These are phyloP conservation scores for Pelargonium nanum DNA, from an alignment of 345 rosid species.

Conservation along the genomic window DNA sequence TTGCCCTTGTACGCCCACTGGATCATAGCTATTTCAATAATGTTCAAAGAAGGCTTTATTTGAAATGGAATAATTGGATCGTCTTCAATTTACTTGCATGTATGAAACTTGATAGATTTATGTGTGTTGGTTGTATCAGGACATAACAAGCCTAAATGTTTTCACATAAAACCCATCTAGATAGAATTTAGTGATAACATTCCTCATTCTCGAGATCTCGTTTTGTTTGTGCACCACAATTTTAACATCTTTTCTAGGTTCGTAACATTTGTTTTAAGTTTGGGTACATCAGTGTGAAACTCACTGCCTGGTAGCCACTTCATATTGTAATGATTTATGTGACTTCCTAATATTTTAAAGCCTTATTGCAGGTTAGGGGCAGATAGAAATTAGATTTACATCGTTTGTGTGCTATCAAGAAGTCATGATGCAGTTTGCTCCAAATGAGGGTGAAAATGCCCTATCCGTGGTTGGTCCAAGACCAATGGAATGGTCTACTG, in stretches of 20 bases:
- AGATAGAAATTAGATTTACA: background rate
- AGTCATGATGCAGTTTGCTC: conserved; percentile 42
- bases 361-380: background rate
- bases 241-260: too few relatives aligned
- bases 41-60: background rate
- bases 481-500: conserved; percentile 89
- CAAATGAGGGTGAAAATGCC: conserved; percentile 53
- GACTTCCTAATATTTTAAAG: too few relatives aligned
- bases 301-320: background rate
- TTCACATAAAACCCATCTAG: too few relatives aligned
- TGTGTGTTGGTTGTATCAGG: background rate
- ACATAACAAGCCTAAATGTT: background rate
- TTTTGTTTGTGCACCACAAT: background rate
- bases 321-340: too few relatives aligned
- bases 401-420: background rate
- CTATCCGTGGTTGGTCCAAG: conserved; percentile 55
- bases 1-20: background rate
- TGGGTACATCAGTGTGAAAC: background rate
- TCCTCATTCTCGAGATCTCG: too few relatives aligned
- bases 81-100: background rate
- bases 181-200: too few relatives aligned
- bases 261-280: too few relatives aligned
- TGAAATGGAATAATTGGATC: background rate
- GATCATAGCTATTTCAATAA: background rate
- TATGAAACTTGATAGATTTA: too few relatives aligned